These are phyloP conservation scores for Pseudonectria foliicola DNA, from an alignment of 2,329 filamentous ascomycete species.

Conservation along the genomic window DNA sequence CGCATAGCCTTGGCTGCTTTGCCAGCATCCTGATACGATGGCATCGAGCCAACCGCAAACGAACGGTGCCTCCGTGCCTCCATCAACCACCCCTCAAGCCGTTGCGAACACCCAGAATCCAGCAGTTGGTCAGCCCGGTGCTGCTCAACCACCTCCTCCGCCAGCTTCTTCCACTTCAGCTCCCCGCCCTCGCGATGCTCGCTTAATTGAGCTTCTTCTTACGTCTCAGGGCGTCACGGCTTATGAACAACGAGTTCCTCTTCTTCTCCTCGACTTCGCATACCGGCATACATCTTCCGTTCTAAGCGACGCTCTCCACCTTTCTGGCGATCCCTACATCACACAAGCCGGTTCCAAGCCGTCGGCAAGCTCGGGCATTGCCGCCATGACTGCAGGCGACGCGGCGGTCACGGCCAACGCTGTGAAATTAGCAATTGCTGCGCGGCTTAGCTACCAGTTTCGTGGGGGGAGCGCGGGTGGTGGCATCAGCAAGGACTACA, in stretches of 20 bases:
- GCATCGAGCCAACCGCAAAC: conserved; percentile 39
- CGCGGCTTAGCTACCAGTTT: conserved; percentile 63
- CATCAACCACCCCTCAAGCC: conserved; percentile 31
- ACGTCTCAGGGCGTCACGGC: conserved; percentile 70
- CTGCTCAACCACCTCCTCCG: conserved; percentile 18
- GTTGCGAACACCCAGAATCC: conserved; percentile 30
- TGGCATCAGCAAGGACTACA: conserved; percentile 64
- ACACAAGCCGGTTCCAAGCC: conserved; percentile 48
- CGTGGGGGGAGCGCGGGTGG: conserved; percentile 44
- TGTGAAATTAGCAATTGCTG: conserved; percentile 65
- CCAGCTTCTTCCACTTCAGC: conserved; percentile 32
- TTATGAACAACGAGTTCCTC: conserved; percentile 75
- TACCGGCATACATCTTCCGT: conserved; percentile 73
- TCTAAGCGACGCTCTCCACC: conserved; percentile 63
- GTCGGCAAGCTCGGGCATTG: conserved; percentile 41
- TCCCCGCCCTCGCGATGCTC: conserved; percentile 66
- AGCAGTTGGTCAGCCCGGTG: conserved; percentile 19
- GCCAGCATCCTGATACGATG: conserved; percentile 17
- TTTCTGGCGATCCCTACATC: conserved; percentile 61
- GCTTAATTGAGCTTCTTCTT: conserved; percentile 73
- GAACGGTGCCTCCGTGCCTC: conserved; percentile 43
- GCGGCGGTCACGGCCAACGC: conserved; percentile 58
- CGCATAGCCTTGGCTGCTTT: no score
- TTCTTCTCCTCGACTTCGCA: conserved; percentile 78
- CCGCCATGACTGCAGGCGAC: conserved; percentile 41